These are phyloP conservation scores for Neurospora sp. DNA, from an alignment of 495 filamentous ascomycete species.

Conservation along the genomic window DNA sequence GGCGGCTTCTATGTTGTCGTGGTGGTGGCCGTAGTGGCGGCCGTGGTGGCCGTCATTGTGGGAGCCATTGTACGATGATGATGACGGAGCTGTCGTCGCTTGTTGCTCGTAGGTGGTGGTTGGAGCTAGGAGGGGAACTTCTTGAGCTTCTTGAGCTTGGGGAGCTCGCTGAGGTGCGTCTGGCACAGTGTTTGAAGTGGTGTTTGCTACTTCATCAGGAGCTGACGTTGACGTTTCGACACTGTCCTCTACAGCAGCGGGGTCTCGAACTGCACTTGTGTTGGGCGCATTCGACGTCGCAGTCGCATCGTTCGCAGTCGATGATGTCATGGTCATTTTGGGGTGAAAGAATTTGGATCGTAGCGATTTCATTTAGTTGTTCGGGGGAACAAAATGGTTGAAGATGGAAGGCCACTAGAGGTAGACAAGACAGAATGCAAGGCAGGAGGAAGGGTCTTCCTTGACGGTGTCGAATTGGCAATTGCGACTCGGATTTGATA, in stretches of 20 bases:
- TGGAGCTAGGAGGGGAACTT: not conserved
- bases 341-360: not conserved
- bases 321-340: not conserved
- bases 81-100: too few relatives aligned
- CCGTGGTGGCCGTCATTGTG: not conserved
- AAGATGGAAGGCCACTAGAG: too few relatives aligned
- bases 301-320: not conserved
- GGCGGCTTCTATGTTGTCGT: conserved; percentile 15
- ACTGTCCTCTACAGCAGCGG: not conserved
- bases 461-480: not conserved
- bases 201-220: not conserved
- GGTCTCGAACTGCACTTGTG: not conserved
- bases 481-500: not conserved
- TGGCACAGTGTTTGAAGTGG: not conserved
- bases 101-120: not conserved
- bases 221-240: not conserved
- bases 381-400: not conserved
- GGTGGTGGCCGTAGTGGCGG: not conserved
- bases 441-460: not conserved
- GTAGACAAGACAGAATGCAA: too few relatives aligned
- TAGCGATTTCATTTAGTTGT: not conserved
- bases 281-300: not conserved
- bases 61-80: too few relatives aligned
- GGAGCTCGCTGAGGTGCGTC: not conserved
- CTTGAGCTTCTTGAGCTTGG: not conserved